Conservation (phyloP, 179 eudicot species). For the Dionaea muscipula region DNA sequence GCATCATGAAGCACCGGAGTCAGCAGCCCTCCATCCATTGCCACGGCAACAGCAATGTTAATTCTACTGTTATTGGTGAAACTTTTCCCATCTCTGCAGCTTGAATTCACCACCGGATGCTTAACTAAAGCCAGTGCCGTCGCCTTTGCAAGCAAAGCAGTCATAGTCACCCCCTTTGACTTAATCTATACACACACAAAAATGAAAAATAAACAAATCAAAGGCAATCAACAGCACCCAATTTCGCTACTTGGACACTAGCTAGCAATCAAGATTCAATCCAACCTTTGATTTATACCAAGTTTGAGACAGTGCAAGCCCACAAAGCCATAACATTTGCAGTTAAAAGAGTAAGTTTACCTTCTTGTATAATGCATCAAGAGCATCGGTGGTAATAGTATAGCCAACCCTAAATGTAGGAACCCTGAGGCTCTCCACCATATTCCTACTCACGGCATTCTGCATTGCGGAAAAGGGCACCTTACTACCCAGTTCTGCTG, state of each 20-base stretch:
- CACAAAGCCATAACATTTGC: not conserved
- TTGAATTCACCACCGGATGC: constrained; percentile 83
- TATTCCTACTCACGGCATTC: constrained; percentile 77
- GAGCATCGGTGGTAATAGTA: constrained; percentile 72
- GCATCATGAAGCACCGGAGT: constrained; percentile 93
- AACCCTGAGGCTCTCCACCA: constrained; percentile 84
- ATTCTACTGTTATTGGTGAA: constrained; percentile 73
- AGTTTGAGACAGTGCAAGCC: constrained; percentile 3
- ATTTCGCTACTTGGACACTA: not conserved
- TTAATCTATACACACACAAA: constrained; percentile 37
- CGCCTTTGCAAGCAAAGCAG: constrained; percentile 90
- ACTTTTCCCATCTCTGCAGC: constrained; percentile 95
- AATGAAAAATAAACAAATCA: constrained; percentile 7
- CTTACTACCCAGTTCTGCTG: constrained; percentile 55
- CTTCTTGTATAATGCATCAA: constrained; percentile 86
- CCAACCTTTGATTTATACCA: too few species aligned
- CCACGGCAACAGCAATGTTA: constrained; percentile 92
- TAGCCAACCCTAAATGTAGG: constrained; percentile 93
- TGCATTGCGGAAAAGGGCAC: constrained; percentile 88
- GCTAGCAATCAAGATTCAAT: too few species aligned
- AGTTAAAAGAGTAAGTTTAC: constrained; percentile 24
- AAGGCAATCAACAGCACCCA: not conserved
- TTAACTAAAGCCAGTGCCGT: constrained; percentile 78
- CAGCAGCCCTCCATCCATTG: constrained; percentile 83
- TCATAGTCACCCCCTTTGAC: constrained; percentile 93